Base-by-base conservation (phyloP, 768 basidiomycete genomes). In the Paxillus involutus region DNA sequence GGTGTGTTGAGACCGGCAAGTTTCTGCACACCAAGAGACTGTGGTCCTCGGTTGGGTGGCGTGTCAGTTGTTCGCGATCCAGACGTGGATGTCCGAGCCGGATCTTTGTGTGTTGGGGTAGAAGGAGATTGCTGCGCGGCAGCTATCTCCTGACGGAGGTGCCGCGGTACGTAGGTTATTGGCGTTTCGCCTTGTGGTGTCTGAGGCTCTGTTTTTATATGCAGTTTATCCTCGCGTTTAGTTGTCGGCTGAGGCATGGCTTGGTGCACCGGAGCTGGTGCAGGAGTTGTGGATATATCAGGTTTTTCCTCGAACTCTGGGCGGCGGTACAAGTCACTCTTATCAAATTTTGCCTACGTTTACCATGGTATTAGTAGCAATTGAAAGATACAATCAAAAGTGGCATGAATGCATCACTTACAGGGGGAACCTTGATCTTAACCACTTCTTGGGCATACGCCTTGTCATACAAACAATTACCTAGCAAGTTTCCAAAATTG, bases 401-500 rank as follows among this genome's bases (percentile, higher is more conserved):
- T 8, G 6, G 40, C 6, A 33, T 17, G 26, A 30, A 10, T 17
- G 40, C 46, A 19, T 21, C n/a, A 80, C 88, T 53, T 63, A 96
- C 94, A 4, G 84, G 83, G 30, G 82, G 80, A 0, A 91, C 84
- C 67, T 92, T 96, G 59, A 98, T 87, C 73, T 95, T 96, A 39
- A 82, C 74, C 9, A 99, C 77, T 65, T 95, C 89, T 45, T 87
- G 80, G 0, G 90, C 81, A 69, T 93, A 98, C 6, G 80, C 70
- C 73, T 96, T 97, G 74, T 98, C 97, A 63, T 98, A 98, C n/a
- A 98, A 72, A 71, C 97, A 99, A 63, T 97, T 96, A 1, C 97
- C 97, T 14, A 98, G 77, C 3, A 98, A 75, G 67, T 95, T 97
- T 39, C 97, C 97, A 66, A 98, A 99, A 59, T 85, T 92, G 24